phyloP scores from a whole-genome alignment of 176 grass and related monocot species.

The Rhynchospora pubera region DNA sequence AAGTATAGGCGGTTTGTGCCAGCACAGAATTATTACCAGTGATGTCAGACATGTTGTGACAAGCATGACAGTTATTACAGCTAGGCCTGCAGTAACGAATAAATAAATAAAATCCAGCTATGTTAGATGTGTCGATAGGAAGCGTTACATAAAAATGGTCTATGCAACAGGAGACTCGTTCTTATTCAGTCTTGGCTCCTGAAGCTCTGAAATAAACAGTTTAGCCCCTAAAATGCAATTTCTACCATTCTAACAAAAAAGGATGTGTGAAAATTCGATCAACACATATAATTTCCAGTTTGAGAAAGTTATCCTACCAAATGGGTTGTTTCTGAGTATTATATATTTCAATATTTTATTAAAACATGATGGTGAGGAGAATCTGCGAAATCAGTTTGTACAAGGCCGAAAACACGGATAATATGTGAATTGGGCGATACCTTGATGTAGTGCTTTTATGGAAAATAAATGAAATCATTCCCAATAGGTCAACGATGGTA shows the following conservation, averaged over 20 bases:
- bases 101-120: neutral
- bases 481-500: neutral
- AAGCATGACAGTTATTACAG: conserved; percentile 97
- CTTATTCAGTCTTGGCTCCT: neutral
- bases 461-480: neutral
- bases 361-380: neutral
- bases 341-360: neutral
- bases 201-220: neutral
- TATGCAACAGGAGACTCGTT: neutral
- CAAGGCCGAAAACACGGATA: neutral
- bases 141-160: neutral
- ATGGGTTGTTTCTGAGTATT: neutral
- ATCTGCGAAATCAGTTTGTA: neutral
- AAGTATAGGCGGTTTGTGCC: conserved; percentile 59
- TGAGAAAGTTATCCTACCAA: neutral
- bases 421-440: neutral
- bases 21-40: conserved; percentile 87
- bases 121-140: neutral
- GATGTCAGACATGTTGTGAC: conserved; percentile 90
- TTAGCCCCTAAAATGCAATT: neutral
- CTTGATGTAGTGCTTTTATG: neutral
- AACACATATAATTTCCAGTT: neutral
- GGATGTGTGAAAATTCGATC: neutral
- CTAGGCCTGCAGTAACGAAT: conserved; percentile 47
- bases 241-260: neutral